A percentile compares a stretch with the other conserved stretches of the same genome.
phyloP scores from a whole-genome alignment of 805 yeast species.

The Ogataea zsoltii region DNA sequence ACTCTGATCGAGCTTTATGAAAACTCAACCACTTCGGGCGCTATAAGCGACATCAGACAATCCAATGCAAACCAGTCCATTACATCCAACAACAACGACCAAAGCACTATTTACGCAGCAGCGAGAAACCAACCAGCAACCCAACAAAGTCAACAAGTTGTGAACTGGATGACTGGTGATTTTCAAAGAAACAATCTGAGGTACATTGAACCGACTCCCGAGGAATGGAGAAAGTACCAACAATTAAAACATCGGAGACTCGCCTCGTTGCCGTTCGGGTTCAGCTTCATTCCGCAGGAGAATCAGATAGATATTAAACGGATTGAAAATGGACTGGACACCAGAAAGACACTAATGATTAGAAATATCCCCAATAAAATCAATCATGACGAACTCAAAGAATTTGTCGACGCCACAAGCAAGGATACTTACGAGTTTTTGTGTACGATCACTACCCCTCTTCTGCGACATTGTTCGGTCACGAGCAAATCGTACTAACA shows the following conservation, averaged over 20 bases:
- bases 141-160: conserved; percentile 10
- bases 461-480: no score
- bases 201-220: conserved; percentile 9
- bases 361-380: conserved; percentile 56
- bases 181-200: conserved; percentile 3
- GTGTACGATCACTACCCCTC: conserved; percentile 30
- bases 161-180: conserved; percentile 21
- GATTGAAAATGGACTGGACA: conserved; percentile 44
- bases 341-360: conserved; percentile 51
- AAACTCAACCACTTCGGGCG: background rate
- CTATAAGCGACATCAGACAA: background rate
- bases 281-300: conserved; percentile 30
- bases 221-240: conserved; percentile 27
- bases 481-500: background rate
- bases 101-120: background rate
- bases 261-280: conserved; percentile 25
- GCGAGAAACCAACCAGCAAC: background rate
- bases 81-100: background rate
- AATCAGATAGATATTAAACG: conserved; percentile 41
- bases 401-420: conserved; percentile 47
- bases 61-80: background rate
- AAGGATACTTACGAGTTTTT: conserved; percentile 39
- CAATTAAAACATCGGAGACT: conserved; percentile 27
- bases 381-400: conserved; percentile 45
- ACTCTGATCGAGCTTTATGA: conserved; percentile 27